Evolutionary conservation across 257 asterid species (phyloP), one percentile per base, ranked within the genome.

Genomic region (Solanum bulbocastanum): DNA sequence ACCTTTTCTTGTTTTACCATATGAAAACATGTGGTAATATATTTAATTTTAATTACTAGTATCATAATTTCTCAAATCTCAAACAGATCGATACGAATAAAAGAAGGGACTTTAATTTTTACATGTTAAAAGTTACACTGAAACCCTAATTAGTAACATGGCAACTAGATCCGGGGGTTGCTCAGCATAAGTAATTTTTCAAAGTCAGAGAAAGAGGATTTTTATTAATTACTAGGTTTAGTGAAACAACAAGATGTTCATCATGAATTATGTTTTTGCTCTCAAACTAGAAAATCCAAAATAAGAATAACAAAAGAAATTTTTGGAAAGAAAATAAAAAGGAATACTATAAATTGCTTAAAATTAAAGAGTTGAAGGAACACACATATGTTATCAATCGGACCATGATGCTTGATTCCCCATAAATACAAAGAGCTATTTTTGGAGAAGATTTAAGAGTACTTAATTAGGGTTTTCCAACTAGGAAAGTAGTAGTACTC

Each of bases 331-430:
- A 11, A 35, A 20, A 72, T 16, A 52, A 56, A 56, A 56, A 6
- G 65, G 65, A 56, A 56, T 56, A 56, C 65, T 56, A 8, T 32
- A 5, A 42, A 40, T 33, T 49, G 58, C 32, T 82, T 5, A 52
- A 22, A 82, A 62, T 65, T n/a, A 71, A 82, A 65, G 86, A 82
- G 86, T 82, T 46, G 32, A 82, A 49, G 71, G 58, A 82, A 82
- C 69, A 82, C 69, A 32, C 69, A 82, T 20, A 27, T 79, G 85
- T 79, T 82, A 49, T 49, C 49, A 69, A 72, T 86, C 88, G 88
- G 88, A 86, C 88, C 83, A 86, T 86, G 88, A 86, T 86, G 88
- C 88, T 86, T 86, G 88, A 86, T 86, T 72, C 88, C 84, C 88
- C 73, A 25, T 44, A 30, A n/a, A 42, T 23, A 46, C 27, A 42